Conservation (phyloP, 805 yeast genomes). For the Wickerhamomyces tratensis region DNA sequence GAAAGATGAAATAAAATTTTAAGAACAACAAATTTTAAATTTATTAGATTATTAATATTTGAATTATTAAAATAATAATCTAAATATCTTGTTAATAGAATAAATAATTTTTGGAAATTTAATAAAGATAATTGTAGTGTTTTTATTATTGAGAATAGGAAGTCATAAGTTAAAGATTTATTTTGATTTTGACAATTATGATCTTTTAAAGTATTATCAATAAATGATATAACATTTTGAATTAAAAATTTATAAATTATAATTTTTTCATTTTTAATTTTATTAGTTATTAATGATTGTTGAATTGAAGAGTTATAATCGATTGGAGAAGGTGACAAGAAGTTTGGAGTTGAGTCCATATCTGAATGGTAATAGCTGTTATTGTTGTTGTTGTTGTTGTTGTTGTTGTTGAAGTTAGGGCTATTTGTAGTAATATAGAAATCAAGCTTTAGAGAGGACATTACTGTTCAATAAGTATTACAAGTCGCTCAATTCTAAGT, state of each 20-base stretch:
- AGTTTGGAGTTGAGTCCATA: no score
- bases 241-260: conserved; percentile 2
- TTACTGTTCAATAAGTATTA: no score
- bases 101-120: conserved; percentile 2
- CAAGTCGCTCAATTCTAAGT: no score
- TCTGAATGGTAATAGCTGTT: no score
- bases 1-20: background rate
- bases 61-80: no score
- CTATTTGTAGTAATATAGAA: no score
- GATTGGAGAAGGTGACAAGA: no score
- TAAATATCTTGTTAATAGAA: background rate
- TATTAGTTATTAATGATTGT: background rate
- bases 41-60: no score
- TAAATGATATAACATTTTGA: conserved; percentile 1
- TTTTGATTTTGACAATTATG: background rate
- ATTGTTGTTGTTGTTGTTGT: no score
- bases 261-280: background rate
- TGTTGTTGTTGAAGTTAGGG: no score
- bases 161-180: background rate
- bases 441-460: no score
- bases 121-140: background rate
- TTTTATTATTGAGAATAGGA: background rate
- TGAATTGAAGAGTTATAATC: background rate
- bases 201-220: conserved; percentile 1
- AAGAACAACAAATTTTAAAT: background rate